These are phyloP conservation scores for Hibiscus tridactylites DNA, from an alignment of 345 rosid species.

Conservation along the genomic window DNA sequence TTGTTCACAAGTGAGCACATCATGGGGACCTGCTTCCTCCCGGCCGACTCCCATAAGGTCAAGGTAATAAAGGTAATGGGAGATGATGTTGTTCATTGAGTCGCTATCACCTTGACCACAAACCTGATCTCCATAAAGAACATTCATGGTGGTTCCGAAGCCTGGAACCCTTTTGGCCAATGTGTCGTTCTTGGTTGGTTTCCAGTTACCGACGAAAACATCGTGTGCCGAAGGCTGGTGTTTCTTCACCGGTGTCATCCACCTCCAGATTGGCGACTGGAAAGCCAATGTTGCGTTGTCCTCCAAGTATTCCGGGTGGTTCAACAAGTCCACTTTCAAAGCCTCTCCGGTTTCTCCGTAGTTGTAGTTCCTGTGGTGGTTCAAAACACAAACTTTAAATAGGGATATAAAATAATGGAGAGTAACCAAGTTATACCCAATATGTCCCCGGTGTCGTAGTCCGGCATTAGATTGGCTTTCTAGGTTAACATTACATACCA, in stretches of 20 bases:
- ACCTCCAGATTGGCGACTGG: background rate
- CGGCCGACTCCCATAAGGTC: background rate
- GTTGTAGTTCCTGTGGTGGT: background rate
- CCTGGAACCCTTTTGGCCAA: background rate
- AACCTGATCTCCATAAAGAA: background rate
- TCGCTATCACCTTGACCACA: background rate
- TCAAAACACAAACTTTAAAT: no score
- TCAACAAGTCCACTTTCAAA: background rate
- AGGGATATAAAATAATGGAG: no score
- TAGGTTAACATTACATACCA: constrained; percentile 32
- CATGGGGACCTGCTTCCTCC: background rate
- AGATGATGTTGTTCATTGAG: background rate
- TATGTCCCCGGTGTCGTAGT: no score
- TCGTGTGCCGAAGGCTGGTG: background rate
- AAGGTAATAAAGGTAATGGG: background rate
- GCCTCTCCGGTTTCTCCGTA: background rate
- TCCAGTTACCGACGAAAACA: background rate
- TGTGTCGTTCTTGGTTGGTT: background rate
- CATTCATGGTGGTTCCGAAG: background rate
- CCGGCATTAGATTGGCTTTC: no score
- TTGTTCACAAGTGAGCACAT: background rate
- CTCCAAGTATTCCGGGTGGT: background rate
- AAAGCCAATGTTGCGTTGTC: background rate
- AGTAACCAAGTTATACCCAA: no score
- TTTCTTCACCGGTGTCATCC: background rate